Evolutionary conservation across 305 asterid genomes (phyloP).

Genomic region (Ajuga reptans): DNA sequence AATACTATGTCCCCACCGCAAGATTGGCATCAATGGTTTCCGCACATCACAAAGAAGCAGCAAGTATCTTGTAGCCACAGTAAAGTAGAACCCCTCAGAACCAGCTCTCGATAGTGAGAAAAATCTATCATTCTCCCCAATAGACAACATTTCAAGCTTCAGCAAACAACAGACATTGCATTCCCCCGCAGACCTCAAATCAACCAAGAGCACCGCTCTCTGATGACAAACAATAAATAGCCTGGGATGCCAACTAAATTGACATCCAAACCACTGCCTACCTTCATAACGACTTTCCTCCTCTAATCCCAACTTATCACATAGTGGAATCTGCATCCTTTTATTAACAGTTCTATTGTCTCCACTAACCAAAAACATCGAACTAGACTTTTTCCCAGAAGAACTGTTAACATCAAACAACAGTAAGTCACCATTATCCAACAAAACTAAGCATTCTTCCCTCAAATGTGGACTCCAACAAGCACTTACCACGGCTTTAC

Average conservation of each 20-base stretch:
- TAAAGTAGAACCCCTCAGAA: slow-evolving; percentile 40
- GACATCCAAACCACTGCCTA: slow-evolving; percentile 48
- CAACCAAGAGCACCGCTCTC: slow-evolving; percentile 49
- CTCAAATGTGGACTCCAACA: slow-evolving; percentile 66
- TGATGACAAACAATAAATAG: slow-evolving; percentile 43
- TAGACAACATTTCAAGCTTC: slow-evolving; percentile 45
- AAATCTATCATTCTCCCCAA: slow-evolving; percentile 43
- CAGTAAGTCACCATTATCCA: slow-evolving; percentile 57
- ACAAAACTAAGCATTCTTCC: slow-evolving; percentile 63
- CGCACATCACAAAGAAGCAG: slow-evolving; percentile 67
- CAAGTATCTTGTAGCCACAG: slow-evolving; percentile 35
- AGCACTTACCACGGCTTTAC: slow-evolving; percentile 26
- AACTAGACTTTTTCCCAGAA: slow-evolving; percentile 15
- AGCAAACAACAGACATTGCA: slow-evolving; percentile 38
- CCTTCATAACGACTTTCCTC: slow-evolving; percentile 25
- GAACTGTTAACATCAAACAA: slow-evolving; percentile 52
- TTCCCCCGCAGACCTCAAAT: slow-evolving; percentile 34
- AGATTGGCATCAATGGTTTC: slow-evolving; percentile 45
- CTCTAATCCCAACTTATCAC: slow-evolving; percentile 25
- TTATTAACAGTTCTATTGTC: slow-evolving; percentile 19
- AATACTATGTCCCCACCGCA: slow-evolving; percentile 58
- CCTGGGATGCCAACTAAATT: slow-evolving; percentile 71
- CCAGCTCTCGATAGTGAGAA: slow-evolving; percentile 46
- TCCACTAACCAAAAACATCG: slow-evolving; percentile 12
- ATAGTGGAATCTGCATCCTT: slow-evolving; percentile 37